Percentiles rank a stretch among this genome's conserved stretches.
phyloP scores from a whole-genome alignment of 192 early-diverging fungal genomes.

The Thamnidium elegans region DNA sequence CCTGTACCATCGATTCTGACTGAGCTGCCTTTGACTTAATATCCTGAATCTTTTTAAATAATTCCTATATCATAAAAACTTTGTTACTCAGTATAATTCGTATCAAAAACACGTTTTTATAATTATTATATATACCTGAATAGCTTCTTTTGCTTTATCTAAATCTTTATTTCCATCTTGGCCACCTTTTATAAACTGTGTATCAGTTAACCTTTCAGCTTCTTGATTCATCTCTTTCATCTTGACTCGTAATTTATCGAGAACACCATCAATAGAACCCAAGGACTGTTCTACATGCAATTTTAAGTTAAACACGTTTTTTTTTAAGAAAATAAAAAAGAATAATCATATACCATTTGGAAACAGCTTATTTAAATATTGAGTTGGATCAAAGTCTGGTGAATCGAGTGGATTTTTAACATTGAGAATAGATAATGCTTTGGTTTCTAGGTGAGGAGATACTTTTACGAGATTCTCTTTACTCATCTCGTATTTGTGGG shows the following conservation, averaged over 20 bases:
- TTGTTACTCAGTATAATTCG: not conserved
- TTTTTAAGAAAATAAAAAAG: not conserved
- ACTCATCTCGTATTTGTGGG: not conserved
- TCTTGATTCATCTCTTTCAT: constrained; percentile 61
- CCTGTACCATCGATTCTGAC: constrained; percentile 86
- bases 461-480: constrained; percentile 39
- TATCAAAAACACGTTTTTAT: not conserved
- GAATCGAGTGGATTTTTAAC: constrained; percentile 64
- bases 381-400: constrained; percentile 66
- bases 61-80: constrained; percentile 42
- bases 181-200: constrained; percentile 61
- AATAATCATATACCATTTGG: constrained; percentile 54
- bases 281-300: constrained; percentile 61
- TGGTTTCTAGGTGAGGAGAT: constrained; percentile 55
- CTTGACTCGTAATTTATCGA: constrained; percentile 57
- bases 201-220: constrained; percentile 66
- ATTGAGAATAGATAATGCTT: constrained; percentile 53
- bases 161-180: constrained; percentile 60
- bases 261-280: constrained; percentile 59
- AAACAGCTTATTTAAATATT: constrained; percentile 81
- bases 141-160: constrained; percentile 68
- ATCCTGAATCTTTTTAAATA: constrained; percentile 77
- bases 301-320: not conserved
- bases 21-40: constrained; percentile 83
- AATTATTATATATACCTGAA: constrained; percentile 59